A percentile compares a stretch with the other conserved stretches of the same genome.
These are phyloP conservation scores for Paracorniculantispora psalliotae DNA, from an alignment of 2,329 filamentous ascomycete genomes.

Conservation along the genomic window DNA sequence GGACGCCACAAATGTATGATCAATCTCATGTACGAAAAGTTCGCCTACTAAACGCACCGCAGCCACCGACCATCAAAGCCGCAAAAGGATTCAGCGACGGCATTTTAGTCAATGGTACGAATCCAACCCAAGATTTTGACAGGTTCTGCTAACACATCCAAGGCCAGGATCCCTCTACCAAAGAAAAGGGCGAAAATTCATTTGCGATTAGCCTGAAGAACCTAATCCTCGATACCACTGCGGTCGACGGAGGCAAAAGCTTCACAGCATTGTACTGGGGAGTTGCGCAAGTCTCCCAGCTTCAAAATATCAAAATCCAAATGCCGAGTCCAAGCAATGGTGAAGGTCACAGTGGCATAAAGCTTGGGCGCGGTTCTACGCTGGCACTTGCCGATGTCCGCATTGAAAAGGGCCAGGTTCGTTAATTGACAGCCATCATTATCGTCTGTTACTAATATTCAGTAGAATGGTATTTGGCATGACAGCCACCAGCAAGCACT, in stretches of 20 bases:
- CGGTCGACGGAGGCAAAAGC: slow-evolving; percentile 27
- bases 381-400: slow-evolving; percentile 37
- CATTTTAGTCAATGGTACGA: slow-evolving; percentile 19
- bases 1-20: slow-evolving; percentile 32
- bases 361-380: slow-evolving; percentile 36
- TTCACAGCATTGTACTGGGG: slow-evolving; percentile 41
- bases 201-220: slow-evolving; percentile 42
- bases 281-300: slow-evolving; percentile 38
- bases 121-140: not conserved
- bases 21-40: too few species aligned
- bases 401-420: slow-evolving; percentile 33
- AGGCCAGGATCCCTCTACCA: slow-evolving; percentile 31
- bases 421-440: not conserved
- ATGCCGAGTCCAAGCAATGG: slow-evolving; percentile 33
- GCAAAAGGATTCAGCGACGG: slow-evolving; percentile 26
- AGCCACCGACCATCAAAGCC: slow-evolving; percentile 37
- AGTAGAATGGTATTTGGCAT: slow-evolving; percentile 35
- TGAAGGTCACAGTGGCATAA: slow-evolving; percentile 37
- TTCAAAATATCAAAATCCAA: slow-evolving; percentile 39
- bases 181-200: slow-evolving; percentile 31
- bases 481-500: slow-evolving; percentile 39
- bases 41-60: slow-evolving; percentile 9
- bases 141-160: not conserved
- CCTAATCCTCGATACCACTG: slow-evolving; percentile 37
- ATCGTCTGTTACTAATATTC: not conserved